These are phyloP conservation scores for Annulohypoxylon maeteangense DNA, from an alignment of 495 filamentous ascomycete species.

Conservation along the genomic window DNA sequence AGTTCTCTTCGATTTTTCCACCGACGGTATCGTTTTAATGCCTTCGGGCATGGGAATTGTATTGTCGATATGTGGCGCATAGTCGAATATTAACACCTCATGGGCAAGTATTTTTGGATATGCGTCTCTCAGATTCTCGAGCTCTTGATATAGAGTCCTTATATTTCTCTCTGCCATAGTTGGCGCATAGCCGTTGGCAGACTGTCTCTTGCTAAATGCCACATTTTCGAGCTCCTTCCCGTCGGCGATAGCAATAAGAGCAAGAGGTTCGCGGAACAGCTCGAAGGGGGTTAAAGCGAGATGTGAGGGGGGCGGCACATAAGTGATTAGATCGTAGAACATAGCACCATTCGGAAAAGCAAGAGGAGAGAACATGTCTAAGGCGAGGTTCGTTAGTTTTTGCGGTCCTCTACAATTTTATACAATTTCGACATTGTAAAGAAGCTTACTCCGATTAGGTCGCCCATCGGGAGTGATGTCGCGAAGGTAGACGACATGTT, in stretches of 20 bases:
- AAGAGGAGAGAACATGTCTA: constrained; percentile 95
- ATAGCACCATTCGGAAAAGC: constrained; percentile 90
- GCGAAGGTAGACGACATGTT: constrained; percentile 86
- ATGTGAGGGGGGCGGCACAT: constrained; percentile 79
- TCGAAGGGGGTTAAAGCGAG: constrained; percentile 86
- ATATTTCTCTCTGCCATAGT: constrained; percentile 60
- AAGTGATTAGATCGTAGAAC: constrained; percentile 87
- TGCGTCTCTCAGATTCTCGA: constrained; percentile 74
- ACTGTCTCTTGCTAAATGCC: constrained; percentile 58
- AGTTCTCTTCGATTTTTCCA: constrained; percentile 76
- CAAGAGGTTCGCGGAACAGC: constrained; percentile 79
- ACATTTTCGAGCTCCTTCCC: constrained; percentile 66
- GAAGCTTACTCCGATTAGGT: constrained; percentile 82
- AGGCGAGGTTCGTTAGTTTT: constrained; percentile 33
- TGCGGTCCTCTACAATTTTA: constrained; percentile 43
- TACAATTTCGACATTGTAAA: neutral
- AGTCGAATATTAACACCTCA: constrained; percentile 82
- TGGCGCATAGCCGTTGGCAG: constrained; percentile 55
- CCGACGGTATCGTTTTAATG: constrained; percentile 77
- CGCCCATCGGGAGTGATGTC: constrained; percentile 90
- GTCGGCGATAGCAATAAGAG: constrained; percentile 82
- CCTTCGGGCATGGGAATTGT: constrained; percentile 65
- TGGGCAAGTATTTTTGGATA: constrained; percentile 82
- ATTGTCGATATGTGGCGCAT: constrained; percentile 56
- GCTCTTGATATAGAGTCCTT: constrained; percentile 68